Percentiles rank a stretch among this genome's conserved stretches.
Conservation (phyloP, 2,329 filamentous ascomycete species). For the Paracorniculantispora psalliotae region DNA sequence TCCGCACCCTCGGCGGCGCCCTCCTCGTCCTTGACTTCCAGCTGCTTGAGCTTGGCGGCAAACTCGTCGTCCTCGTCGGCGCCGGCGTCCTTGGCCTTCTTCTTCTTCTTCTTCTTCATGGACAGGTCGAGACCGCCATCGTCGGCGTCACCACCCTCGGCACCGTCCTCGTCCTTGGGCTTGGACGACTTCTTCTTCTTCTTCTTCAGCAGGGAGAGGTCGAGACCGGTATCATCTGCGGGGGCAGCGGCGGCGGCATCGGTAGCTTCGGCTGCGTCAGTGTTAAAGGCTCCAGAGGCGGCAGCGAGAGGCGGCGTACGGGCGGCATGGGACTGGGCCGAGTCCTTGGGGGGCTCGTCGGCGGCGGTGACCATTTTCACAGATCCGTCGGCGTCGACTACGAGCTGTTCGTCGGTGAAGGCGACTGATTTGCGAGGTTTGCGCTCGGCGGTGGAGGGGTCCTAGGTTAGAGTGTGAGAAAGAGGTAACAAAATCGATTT, state of each 20-base stretch:
- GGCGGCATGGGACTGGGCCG: conserved; percentile 72
- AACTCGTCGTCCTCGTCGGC: conserved; percentile 58
- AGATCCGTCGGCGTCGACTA: conserved; percentile 86
- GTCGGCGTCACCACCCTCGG: conserved; percentile 33
- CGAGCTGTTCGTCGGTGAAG: conserved; percentile 80
- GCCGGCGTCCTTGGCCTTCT: conserved; percentile 53
- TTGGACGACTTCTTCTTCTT: conserved; percentile 62
- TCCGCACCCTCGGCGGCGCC: conserved; percentile 47
- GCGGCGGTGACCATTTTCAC: conserved; percentile 70
- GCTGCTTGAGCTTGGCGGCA: conserved; percentile 56
- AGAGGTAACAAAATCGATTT: not conserved
- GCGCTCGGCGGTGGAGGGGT: conserved; percentile 40
- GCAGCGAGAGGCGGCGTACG: conserved; percentile 58
- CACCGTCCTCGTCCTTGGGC: conserved; percentile 44
- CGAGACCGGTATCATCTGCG: conserved; percentile 48
- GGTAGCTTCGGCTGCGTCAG: conserved; percentile 43
- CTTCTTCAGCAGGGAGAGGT: conserved; percentile 72
- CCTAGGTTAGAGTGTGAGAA: conserved; percentile 7
- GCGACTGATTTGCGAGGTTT: conserved; percentile 90
- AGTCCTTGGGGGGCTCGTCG: conserved; percentile 67
- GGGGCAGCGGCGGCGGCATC: conserved; percentile 34
- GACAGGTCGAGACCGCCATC: conserved; percentile 51
- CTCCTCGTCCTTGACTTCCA: conserved; percentile 60
- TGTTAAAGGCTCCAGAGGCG: conserved; percentile 47
- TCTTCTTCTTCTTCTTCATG: conserved; percentile 66